Conservation (phyloP, 306 rosid genomes). For the Cicer chorassanicum region DNA sequence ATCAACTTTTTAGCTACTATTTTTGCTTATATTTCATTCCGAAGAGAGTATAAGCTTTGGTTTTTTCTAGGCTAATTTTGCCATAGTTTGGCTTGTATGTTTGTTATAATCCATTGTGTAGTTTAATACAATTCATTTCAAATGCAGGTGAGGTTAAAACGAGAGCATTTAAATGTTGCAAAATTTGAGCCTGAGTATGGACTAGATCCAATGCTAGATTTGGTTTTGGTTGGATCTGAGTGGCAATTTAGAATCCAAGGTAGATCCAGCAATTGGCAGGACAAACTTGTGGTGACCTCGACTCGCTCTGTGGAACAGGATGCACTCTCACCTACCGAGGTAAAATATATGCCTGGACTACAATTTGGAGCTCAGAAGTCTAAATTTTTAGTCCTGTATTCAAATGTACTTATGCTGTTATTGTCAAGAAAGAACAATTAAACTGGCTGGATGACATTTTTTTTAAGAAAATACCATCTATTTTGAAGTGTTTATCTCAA, state of each 20-base stretch:
- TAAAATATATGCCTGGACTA: conserved; percentile 37
- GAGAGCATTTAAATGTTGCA: conserved; percentile 86
- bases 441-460: too few species aligned
- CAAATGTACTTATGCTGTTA: too few species aligned
- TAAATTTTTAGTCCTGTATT: too few species aligned
- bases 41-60: not conserved
- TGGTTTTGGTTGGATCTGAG: conserved; percentile 92
- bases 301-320: conserved; percentile 93
- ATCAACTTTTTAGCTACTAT: too few species aligned
- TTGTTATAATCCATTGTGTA: conserved; percentile 19
- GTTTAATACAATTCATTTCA: conserved; percentile 37
- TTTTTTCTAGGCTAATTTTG: conserved; percentile 22
- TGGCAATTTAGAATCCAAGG: conserved; percentile 94
- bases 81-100: conserved; percentile 33
- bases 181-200: conserved; percentile 91
- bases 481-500: not conserved
- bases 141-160: conserved; percentile 86
- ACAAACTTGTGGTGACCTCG: conserved; percentile 91
- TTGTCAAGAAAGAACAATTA: too few species aligned
- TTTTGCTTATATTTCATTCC: too few species aligned
- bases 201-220: conserved; percentile 89
- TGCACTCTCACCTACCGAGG: conserved; percentile 86
- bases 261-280: conserved; percentile 95
- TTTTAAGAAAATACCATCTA: not conserved
- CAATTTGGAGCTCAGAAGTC: conserved; percentile 10